Conservation (phyloP, 805 yeast genomes). For the Metschnikowia chrysomelidarum region DNA sequence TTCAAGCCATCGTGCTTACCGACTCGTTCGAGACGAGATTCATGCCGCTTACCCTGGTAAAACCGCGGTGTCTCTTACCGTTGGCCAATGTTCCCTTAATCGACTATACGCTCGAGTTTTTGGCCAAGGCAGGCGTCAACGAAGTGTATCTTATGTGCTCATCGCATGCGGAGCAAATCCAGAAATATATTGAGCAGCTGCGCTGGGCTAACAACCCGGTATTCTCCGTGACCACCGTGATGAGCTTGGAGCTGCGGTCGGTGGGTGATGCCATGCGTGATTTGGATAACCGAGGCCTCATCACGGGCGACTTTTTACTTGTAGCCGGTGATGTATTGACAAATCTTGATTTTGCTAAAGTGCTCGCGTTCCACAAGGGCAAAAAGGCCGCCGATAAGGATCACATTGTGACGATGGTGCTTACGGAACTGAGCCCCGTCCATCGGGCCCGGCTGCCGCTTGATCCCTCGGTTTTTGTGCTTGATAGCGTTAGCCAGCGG, state of each 20-base stretch:
- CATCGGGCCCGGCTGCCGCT: conserved; percentile 81
- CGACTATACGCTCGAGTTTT: conserved; percentile 91
- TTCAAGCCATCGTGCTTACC: conserved; percentile 92
- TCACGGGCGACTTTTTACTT: conserved; percentile 84
- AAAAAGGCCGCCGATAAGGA: conserved; percentile 78
- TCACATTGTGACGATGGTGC: conserved; percentile 91
- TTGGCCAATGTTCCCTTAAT: conserved; percentile 90
- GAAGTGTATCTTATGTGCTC: conserved; percentile 91
- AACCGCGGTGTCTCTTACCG: conserved; percentile 89
- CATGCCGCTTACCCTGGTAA: conserved; percentile 83
- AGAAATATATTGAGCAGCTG: conserved; percentile 70
- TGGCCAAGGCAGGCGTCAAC: conserved; percentile 85
- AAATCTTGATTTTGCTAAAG: conserved; percentile 75
- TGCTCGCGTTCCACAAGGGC: conserved; percentile 68
- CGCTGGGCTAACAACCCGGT: conserved; percentile 79
- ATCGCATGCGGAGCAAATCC: conserved; percentile 86
- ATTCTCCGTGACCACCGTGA: conserved; percentile 72
- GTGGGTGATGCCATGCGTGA: conserved; percentile 99
- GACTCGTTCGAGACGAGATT: conserved; percentile 92
- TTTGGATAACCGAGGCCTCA: conserved; percentile 84
- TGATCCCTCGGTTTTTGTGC: conserved; percentile 81
- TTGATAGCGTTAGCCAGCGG: conserved; percentile 70
- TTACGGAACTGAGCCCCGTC: conserved; percentile 77
- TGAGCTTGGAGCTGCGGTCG: conserved; percentile 82
- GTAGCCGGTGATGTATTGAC: conserved; percentile 96